Evolutionary conservation across 1,284 basidiomycete genomes (phyloP), one percentile per base, ranked within the genome.

Genomic region (Trichosporon asahii): DNA sequence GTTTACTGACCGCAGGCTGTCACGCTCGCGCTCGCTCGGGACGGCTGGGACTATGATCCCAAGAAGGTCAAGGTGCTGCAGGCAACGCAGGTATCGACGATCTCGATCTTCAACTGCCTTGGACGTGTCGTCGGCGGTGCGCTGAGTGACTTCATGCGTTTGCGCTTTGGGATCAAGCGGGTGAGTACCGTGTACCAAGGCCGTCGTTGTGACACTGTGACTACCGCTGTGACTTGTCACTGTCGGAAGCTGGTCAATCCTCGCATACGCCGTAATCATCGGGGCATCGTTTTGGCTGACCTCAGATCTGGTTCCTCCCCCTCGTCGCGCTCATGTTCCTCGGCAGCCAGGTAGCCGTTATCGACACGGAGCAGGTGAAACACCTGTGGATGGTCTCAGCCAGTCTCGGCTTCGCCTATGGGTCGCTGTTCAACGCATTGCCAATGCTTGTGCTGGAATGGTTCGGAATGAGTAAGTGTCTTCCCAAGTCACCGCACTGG

Each of bases 121-220:
- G 94, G 94, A 0, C 88, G 95, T 27, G 87, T 97, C 57, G 72
- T 90, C 12, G 91, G 93, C 29, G 94, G 93, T 88, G 76, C 95
- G n/a, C 82, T 89, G 3, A 92, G 92, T 0, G 95, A 97, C 78
- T 86, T 88, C 60, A 82, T 84, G 23, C 90, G 91, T 80, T 88
- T 86, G 70, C 86, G 85, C 61, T 85, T 89, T 65, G 83, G 83
- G 25, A 82, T 89, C 53, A 90, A 90, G 23, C 87, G 93, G 44
- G 81, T 81, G 66, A 70, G 73, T 37, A 37, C 35, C 35, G 35
- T 37, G 35, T 70, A 5, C 23, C 46, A 23, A 25, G 11, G 57
- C 37, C 18, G 8, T 9, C 15, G 25, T 21, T 14, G 15, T 7
- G 63, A 55, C 15, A 21, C n/a, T 18, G 29, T 33, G 21, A 35